Percentiles rank a stretch among this genome's conserved stretches.
phyloP scores from a whole-genome alignment of 306 rosid species.

The Lathyrus oleraceus region DNA sequence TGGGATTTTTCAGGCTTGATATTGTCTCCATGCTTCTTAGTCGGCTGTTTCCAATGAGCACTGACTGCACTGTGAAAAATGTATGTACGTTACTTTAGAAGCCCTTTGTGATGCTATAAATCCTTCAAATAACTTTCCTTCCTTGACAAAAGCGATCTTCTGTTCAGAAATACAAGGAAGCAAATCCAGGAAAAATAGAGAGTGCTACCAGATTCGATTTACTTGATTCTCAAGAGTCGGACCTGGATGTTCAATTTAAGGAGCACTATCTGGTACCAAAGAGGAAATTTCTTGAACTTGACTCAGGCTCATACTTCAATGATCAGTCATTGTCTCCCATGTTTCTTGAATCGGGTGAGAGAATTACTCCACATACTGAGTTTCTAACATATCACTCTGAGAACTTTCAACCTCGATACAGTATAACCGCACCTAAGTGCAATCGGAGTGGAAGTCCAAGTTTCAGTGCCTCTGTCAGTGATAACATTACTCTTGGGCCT shows the following conservation, averaged over 20 bases:
- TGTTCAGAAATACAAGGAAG: conserved; percentile 44
- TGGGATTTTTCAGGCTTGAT: conserved; percentile 55
- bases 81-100: conserved; percentile 52
- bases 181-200: conserved; percentile 28
- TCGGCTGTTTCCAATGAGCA: conserved; percentile 60
- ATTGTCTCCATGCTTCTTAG: conserved; percentile 63
- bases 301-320: conserved; percentile 39
- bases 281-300: conserved; percentile 43
- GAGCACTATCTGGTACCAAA: conserved; percentile 40
- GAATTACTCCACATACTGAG: conserved; percentile 35
- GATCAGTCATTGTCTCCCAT: conserved; percentile 42
- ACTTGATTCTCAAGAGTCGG: conserved; percentile 40
- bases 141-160: conserved; percentile 26
- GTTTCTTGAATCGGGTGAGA: conserved; percentile 42
- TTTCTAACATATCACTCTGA: conserved; percentile 38
- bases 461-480: conserved; percentile 36
- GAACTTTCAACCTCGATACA: conserved; percentile 37
- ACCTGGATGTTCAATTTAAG: conserved; percentile 44
- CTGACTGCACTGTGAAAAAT: conserved; percentile 31
- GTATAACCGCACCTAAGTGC: conserved; percentile 42
- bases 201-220: conserved; percentile 41
- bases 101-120: conserved; percentile 31
- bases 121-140: conserved; percentile 15
- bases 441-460: conserved; percentile 34
- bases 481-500: conserved; percentile 32